Evolutionary conservation across 2,329 filamentous ascomycete genomes (phyloP).

Genomic region (Monosporascus sp.): DNA sequence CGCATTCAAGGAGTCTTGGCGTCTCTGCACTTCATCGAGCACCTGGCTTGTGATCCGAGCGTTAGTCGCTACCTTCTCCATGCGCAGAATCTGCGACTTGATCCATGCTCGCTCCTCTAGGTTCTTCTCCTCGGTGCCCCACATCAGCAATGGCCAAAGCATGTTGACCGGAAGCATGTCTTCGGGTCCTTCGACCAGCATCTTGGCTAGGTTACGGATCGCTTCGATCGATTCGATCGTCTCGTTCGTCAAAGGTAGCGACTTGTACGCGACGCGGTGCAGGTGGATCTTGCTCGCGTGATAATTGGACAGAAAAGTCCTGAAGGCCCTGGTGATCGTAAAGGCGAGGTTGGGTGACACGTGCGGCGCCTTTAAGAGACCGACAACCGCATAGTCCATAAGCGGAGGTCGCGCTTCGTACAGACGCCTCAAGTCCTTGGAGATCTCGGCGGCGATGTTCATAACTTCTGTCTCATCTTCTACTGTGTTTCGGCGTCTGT

Average conservation of each 20-base stretch:
- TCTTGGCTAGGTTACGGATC: conserved; percentile 41
- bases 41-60: conserved; percentile 40
- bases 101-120: conserved; percentile 45
- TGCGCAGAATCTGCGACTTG: conserved; percentile 40
- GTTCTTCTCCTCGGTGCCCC: conserved; percentile 50
- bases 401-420: conserved; percentile 46
- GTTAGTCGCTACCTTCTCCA: conserved; percentile 41
- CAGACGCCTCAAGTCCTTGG: conserved; percentile 43
- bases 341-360: conserved; percentile 43
- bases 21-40: conserved; percentile 38
- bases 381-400: conserved; percentile 52
- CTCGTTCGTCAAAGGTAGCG: conserved; percentile 46
- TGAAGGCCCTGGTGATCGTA: conserved; percentile 47
- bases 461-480: conserved; percentile 55
- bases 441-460: conserved; percentile 46
- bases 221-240: conserved; percentile 41
- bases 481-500: conserved; percentile 49
- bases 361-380: conserved; percentile 42
- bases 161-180: conserved; percentile 49
- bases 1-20: conserved; percentile 34
- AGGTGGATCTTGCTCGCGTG: conserved; percentile 51
- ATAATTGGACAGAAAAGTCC: conserved; percentile 52
- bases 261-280: conserved; percentile 52
- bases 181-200: conserved; percentile 37
- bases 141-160: conserved; percentile 53